Conservation (phyloP, 805 yeast genomes). For the Wilhelminamyces savonicus region DNA sequence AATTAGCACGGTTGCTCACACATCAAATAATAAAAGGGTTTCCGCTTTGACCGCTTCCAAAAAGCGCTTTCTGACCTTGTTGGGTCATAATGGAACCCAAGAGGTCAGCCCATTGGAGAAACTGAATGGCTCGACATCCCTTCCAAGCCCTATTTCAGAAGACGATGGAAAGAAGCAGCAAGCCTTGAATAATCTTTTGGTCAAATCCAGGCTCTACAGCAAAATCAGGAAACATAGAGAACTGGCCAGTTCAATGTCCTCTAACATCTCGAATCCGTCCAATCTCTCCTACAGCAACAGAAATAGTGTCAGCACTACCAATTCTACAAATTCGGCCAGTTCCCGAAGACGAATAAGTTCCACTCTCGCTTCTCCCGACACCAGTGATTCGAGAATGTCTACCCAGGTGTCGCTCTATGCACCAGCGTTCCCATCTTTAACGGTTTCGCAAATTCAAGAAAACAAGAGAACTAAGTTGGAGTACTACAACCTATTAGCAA, state of each 20-base stretch:
- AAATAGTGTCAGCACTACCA: slow-evolving; percentile 15
- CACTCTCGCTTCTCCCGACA: slow-evolving; percentile 3
- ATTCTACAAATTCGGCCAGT: slow-evolving; percentile 11
- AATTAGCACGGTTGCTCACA: too few species aligned
- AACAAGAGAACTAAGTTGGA: slow-evolving; percentile 26
- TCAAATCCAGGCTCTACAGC: slow-evolving; percentile 31
- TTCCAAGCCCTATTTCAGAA: too few species aligned
- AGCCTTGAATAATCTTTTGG: slow-evolving; percentile 14
- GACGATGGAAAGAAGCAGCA: slow-evolving; percentile 14
- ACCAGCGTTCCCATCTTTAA: slow-evolving; percentile 8
- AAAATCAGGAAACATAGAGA: slow-evolving; percentile 32
- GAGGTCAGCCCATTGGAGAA: background rate
- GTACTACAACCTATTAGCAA: slow-evolving; percentile 24
- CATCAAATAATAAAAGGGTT: too few species aligned
- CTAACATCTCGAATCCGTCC: slow-evolving; percentile 13
- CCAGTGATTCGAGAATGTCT: too few species aligned
- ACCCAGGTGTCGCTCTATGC: too few species aligned
- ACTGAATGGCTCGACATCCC: background rate
- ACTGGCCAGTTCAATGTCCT: slow-evolving; percentile 22
- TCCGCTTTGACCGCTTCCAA: too few species aligned
- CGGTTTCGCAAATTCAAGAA: slow-evolving; percentile 19
- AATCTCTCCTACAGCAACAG: slow-evolving; percentile 12
- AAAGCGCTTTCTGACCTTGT: slow-evolving; percentile 14
- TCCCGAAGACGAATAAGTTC: slow-evolving; percentile 14
- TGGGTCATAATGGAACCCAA: slow-evolving; percentile 1